These are phyloP conservation scores for Glomus cerebriforme DNA, from an alignment of 192 early-diverging fungal genomes.

Conservation along the genomic window DNA sequence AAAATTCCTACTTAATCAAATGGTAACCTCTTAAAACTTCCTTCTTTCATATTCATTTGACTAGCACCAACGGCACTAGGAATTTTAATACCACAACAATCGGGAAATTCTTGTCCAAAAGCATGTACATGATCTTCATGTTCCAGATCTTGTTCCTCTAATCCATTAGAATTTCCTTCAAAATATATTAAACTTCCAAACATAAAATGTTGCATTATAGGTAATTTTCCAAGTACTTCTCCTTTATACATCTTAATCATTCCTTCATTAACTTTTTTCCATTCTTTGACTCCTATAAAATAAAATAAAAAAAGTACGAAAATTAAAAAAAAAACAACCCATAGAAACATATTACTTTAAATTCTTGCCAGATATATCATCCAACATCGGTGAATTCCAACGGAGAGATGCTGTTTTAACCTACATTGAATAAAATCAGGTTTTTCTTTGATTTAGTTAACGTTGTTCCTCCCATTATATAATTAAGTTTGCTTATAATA, in stretches of 20 bases:
- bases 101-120: constrained; percentile 76
- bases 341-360: background rate
- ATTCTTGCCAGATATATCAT: constrained; percentile 80
- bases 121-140: constrained; percentile 68
- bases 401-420: constrained; percentile 69
- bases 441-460: no score
- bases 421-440: constrained; percentile 20
- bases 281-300: constrained; percentile 63
- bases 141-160: constrained; percentile 43
- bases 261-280: constrained; percentile 91
- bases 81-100: constrained; percentile 79
- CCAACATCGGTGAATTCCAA: constrained; percentile 96
- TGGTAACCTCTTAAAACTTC: constrained; percentile 35
- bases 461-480: no score
- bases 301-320: background rate
- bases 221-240: constrained; percentile 91
- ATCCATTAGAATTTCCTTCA: constrained; percentile 50
- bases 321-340: background rate
- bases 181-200: constrained; percentile 89
- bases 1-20: constrained; percentile 38
- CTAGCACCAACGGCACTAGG: constrained; percentile 80
- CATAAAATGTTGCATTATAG: constrained; percentile 98
- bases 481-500: no score
- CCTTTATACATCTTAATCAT: constrained; percentile 96
- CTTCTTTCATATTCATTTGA: constrained; percentile 35